Evolutionary conservation across 2,329 filamentous ascomycete genomes (phyloP), one percentile per base, ranked within the genome.

Genomic region (Didymella segeticola): DNA sequence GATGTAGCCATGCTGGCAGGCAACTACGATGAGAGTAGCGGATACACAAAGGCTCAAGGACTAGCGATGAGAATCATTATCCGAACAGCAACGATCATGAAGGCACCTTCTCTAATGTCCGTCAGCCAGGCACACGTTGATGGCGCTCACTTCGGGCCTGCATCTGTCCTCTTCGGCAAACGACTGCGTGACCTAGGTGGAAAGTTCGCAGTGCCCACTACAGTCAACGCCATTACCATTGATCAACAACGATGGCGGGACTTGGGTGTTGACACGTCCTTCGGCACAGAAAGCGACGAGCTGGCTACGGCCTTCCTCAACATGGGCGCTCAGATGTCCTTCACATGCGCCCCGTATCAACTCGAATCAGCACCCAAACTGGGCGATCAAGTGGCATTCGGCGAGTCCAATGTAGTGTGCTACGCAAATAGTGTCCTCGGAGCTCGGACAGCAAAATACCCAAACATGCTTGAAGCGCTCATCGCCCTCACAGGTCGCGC

Each of bases 371-470:
- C 64, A 14, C 76, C 75, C 1, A 58, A 62, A 5, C 17, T 31
- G 2, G 78, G 76, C 4, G 75, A 80, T 11, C 67, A 80, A 22
- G 66, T 80, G 2, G 76, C 67, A 0, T 80, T 78, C 76, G 76
- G 73, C 1, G 78, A 80, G 56, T 80, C 77, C 0, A 80, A 80
- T 53, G 79, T 77, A 0, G 78, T 80, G 0, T 74, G 79, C 0
- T 80, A 71, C 50, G 77, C 78, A 1, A 80, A 81, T 34, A 80
- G 77, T 47, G 75, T 80, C 0, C 68, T 80, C 0, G 78, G 77
- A 0, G 77, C 78, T 0, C 68, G 70, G 17, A 80, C 78, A 1
- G 70, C 74, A 48, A 80, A 80, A 50, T 80, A 78, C 49, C 79
- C 79, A 0, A 78, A 80, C 43, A 77, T 75, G 29, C 66, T 80